Conservation (phyloP, 768 basidiomycete species). For the Rhodotorula graminis region DNA sequence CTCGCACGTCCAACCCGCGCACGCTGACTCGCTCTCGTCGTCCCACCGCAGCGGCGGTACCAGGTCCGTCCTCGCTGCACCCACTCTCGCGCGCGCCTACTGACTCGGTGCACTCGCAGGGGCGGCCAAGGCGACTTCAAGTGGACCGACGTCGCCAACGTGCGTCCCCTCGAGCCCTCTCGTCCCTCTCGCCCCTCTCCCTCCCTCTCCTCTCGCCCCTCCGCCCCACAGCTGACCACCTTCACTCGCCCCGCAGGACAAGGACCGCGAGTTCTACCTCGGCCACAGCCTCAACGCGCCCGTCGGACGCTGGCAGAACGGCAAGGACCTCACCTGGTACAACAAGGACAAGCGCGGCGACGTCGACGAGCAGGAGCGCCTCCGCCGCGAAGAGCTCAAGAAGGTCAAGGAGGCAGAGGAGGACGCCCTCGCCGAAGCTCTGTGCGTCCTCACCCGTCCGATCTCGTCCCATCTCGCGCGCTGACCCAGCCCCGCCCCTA, state of each 20-base stretch:
- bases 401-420: conserved; percentile 82
- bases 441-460: conserved; percentile 53
- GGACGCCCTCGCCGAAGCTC: conserved; percentile 73
- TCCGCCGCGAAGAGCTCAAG: conserved; percentile 65
- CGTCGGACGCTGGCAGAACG: conserved; percentile 76
- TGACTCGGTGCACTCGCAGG: background rate
- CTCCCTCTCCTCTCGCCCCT: background rate
- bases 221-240: too few relatives aligned
- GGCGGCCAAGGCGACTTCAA: conserved; percentile 41
- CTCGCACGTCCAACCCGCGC: background rate
- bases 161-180: conserved; percentile 1
- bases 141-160: conserved; percentile 35
- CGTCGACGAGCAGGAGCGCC: conserved; percentile 46
- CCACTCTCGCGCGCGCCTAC: background rate
- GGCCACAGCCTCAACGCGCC: conserved; percentile 66
- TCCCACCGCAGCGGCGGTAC: conserved; percentile 29
- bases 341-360: conserved; percentile 42
- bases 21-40: background rate
- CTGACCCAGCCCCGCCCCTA: background rate
- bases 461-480: background rate
- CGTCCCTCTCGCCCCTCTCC: background rate
- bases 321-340: conserved; percentile 96
- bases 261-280: conserved; percentile 69
- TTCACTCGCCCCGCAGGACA: conserved; percentile 13
- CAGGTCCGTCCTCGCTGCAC: background rate